Evolutionary conservation across 139 green algal species (phyloP).

Genomic region (Dunaliella primolecta): DNA sequence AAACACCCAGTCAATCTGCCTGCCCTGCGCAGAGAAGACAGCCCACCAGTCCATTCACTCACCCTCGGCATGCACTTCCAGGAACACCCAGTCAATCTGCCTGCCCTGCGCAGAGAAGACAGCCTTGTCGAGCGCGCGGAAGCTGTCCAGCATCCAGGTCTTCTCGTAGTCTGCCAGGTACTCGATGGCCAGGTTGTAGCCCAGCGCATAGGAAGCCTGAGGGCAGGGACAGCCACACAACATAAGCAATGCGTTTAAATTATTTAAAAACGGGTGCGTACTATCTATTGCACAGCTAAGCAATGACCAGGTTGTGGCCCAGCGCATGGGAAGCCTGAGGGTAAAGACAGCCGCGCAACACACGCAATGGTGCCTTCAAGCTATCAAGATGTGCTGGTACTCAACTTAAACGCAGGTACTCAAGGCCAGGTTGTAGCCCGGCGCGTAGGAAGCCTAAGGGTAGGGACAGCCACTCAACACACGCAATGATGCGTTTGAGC

Average conservation of each 20-base stretch:
- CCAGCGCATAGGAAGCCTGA: constrained; percentile 81
- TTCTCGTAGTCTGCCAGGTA: constrained; percentile 94
- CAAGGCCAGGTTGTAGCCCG: constrained; percentile 95
- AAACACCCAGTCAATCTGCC: constrained; percentile 82
- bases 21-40: constrained; percentile 42
- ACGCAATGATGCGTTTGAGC: not conserved
- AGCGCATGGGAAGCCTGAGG: constrained; percentile 78
- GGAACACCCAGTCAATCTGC: constrained; percentile 82
- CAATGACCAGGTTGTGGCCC: constrained; percentile 93
- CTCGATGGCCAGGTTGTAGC: constrained; percentile 94
- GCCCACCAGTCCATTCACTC: constrained; percentile 10
- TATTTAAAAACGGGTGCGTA: not conserved
- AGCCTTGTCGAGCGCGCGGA: constrained; percentile 62
- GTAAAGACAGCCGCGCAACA: not conserved
- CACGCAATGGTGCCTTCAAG: not conserved
- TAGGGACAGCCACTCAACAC: not conserved
- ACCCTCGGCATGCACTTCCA: constrained; percentile 89
- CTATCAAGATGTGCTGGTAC: too few species aligned
- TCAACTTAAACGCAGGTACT: too few species aligned
- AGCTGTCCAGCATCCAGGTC: constrained; percentile 89
- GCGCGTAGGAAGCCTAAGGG: constrained; percentile 73
- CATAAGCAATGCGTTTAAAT: not conserved
- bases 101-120: constrained; percentile 44
- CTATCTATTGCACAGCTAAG: constrained; percentile 66
- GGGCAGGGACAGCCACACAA: not conserved